phyloP scores from a whole-genome alignment of 179 eudicot genomes.

The Spergularia azorica region DNA sequence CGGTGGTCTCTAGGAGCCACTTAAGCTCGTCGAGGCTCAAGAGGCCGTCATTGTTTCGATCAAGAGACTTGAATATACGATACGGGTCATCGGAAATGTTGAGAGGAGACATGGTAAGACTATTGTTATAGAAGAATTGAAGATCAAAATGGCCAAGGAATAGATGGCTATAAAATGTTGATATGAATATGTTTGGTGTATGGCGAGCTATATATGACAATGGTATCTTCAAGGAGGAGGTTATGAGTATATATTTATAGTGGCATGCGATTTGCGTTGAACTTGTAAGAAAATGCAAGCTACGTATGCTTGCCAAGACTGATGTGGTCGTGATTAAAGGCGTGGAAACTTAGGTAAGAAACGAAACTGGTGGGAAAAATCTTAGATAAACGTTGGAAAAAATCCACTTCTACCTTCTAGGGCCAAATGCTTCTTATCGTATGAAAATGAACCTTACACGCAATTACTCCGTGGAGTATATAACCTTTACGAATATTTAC shows the following conservation, averaged over 20 bases:
- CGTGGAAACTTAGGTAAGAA: neutral
- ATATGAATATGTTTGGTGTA: neutral
- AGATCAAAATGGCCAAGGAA: too few species aligned
- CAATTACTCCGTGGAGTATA: neutral
- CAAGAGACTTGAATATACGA: conserved; percentile 55
- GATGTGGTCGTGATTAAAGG: conserved; percentile 8
- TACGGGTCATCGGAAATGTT: conserved; percentile 37
- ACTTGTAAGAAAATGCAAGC: conserved; percentile 1
- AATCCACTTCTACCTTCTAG: neutral
- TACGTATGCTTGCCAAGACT: neutral
- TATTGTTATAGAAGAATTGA: too few species aligned
- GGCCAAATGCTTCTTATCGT: neutral
- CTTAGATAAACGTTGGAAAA: neutral
- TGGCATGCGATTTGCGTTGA: neutral
- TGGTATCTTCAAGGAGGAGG: too few species aligned
- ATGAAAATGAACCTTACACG: neutral
- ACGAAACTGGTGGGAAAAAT: conserved; percentile 18
- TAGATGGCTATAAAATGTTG: neutral
- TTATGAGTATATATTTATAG: too few species aligned
- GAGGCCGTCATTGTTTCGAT: conserved; percentile 50
- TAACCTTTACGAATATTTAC: neutral
- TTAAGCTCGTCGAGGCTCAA: conserved; percentile 57
- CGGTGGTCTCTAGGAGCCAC: conserved; percentile 43
- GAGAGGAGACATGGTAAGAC: conserved; percentile 43
- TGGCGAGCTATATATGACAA: too few species aligned